Conservation (phyloP, 2,329 filamentous ascomycete genomes). For the Arthrinium phaeospermum region DNA sequence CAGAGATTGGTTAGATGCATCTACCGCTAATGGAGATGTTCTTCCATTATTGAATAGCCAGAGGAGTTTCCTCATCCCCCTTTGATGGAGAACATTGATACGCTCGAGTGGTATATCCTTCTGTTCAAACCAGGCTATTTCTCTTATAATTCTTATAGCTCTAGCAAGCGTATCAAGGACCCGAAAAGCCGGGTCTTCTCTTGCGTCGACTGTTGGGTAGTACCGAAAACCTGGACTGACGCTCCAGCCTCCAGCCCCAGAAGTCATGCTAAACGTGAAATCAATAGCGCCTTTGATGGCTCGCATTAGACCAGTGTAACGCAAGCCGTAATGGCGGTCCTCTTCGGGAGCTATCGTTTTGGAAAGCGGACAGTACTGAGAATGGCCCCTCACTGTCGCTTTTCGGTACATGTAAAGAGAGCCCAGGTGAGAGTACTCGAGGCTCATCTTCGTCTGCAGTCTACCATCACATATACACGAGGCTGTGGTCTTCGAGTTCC, state of each 20-base stretch:
- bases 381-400: background rate
- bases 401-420: background rate
- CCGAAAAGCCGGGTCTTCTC: background rate
- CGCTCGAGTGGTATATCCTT: too few species aligned
- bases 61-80: background rate
- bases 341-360: too few species aligned
- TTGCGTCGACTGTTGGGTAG: constrained; percentile 19
- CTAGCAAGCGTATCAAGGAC: background rate
- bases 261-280: constrained; percentile 16
- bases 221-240: constrained; percentile 23
- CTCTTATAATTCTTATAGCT: too few species aligned
- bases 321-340: background rate
- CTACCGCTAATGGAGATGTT: background rate
- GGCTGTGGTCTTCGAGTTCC: constrained; percentile 1
- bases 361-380: background rate
- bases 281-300: constrained; percentile 19
- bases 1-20: background rate
- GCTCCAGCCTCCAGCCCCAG: constrained; percentile 25
- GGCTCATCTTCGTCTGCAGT: background rate
- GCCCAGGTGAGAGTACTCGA: background rate
- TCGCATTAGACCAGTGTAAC: background rate
- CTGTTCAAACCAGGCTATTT: too few species aligned
- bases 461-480: too few species aligned
- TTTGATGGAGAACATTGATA: background rate
- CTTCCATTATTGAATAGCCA: background rate